These are phyloP conservation scores for Nyssa sinensis DNA, from an alignment of 148 eudicot species.

Conservation along the genomic window DNA sequence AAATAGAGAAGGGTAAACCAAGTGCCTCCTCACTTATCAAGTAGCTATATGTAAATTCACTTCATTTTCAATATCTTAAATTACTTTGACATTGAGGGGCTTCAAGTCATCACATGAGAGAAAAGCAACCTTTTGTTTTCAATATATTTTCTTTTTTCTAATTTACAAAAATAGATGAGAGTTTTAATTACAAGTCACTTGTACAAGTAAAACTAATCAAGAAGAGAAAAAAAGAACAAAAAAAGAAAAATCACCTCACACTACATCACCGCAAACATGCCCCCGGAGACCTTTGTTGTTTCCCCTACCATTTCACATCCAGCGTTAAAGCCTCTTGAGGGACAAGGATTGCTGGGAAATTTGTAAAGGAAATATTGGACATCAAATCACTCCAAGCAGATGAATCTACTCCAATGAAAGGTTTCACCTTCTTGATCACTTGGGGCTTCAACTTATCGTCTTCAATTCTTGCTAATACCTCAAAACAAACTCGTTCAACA, in stretches of 20 bases:
- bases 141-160: constrained; percentile 5
- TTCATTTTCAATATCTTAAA: no score
- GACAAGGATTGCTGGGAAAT: constrained; percentile 40
- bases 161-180: constrained; percentile 20
- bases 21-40: no score
- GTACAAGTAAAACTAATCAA: background rate
- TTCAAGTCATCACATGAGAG: background rate
- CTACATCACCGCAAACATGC: background rate
- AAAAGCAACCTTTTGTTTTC: background rate
- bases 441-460: constrained; percentile 45
- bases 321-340: constrained; percentile 54
- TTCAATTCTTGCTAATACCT: constrained; percentile 51
- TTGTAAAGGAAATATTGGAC: constrained; percentile 56
- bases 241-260: background rate
- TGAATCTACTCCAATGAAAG: constrained; percentile 43
- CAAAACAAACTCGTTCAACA: constrained; percentile 43
- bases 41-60: no score
- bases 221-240: background rate
- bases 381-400: constrained; percentile 53
- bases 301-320: constrained; percentile 50
- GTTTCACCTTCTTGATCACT: constrained; percentile 38
- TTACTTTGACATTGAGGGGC: no score
- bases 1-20: no score
- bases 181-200: constrained; percentile 9
- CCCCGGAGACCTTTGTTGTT: background rate